Evolutionary conservation across 805 yeast species (phyloP).

Genomic region (Grigorovia yakushimaensis): DNA sequence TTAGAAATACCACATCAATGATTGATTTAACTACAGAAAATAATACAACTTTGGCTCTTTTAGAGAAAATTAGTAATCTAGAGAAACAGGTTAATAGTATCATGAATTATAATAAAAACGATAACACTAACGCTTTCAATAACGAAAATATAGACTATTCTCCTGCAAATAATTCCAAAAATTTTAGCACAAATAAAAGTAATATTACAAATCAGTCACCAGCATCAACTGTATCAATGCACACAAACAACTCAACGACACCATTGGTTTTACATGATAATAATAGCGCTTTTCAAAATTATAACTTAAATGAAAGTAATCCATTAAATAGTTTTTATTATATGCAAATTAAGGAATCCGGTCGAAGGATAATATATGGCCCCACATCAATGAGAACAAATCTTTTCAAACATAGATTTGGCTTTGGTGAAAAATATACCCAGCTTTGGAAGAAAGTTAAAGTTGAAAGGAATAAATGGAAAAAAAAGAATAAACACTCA

Average conservation of each 20-base stretch:
- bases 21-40: neutral
- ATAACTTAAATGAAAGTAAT: slow-evolving; percentile 3
- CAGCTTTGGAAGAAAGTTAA: slow-evolving; percentile 21
- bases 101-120: neutral
- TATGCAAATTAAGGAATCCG: slow-evolving; percentile 14
- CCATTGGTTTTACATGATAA: too few relatives aligned
- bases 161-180: neutral
- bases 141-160: neutral
- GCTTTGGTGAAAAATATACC: slow-evolving; percentile 10
- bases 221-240: neutral
- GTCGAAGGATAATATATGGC: slow-evolving; percentile 21
- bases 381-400: slow-evolving; percentile 23
- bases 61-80: neutral
- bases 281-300: neutral
- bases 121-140: neutral
- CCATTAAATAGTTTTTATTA: slow-evolving; percentile 9
- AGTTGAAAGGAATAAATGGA: slow-evolving; percentile 18
- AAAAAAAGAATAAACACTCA: slow-evolving; percentile 7
- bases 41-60: neutral
- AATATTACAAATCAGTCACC: neutral
- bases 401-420: slow-evolving; percentile 10
- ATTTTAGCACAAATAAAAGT: too few relatives aligned
- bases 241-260: too few relatives aligned
- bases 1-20: too few relatives aligned
- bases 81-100: slow-evolving; percentile 1